Evolutionary conservation across 371 early-diverging fungal genomes (phyloP), one percentile per base, ranked within the genome.

Genomic region (Capillidium heterosporum): DNA sequence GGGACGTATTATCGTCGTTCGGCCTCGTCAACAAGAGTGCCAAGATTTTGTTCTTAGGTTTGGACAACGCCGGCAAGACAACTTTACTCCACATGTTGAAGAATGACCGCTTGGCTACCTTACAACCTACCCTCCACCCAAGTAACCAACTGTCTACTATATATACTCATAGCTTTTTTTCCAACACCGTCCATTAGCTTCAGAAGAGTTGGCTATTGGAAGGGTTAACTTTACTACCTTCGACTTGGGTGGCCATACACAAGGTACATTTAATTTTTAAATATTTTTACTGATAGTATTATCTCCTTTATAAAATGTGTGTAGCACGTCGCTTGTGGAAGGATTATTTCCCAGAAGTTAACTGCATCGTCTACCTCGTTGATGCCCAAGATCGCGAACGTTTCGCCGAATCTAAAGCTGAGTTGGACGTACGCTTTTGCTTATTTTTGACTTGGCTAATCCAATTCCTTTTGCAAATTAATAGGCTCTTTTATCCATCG

Each of bases 61-160:
- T 99, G 56, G 99, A 99, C 70, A 99, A 99, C 77, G 97, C 99
- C 57, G 99, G 99, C 58, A 99, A 99, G 73, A 99, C 99, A 7
- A 99, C 99, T 43, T 79, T 99, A 35, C 80, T 99, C 35, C 95
- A 97, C 76, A 95, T 98, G 90, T 75, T 99, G 63, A 99, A 98
- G 78, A 94, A 94, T 65, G 95, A 96, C 69, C 88, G 96, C 55
- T 73, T 96, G 63, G 92, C 95, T 31, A 87, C 90, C 28, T 77
- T 94, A 40, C 90, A 91, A 67, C 99, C 99, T 41, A 99, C 99
- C 31, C 84, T 92, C 62, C 98, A 99, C 68, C 96, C 97, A 48
- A 96, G 91, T 93, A 82, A 64, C 88, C 72, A 31, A 29, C n/a
- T 26, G 41, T 55, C 49, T 40, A 44, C 23, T 32, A 29, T 31